Base-by-base conservation (phyloP, 2,329 filamentous ascomycete species). In the Fusarium subglutinans region DNA sequence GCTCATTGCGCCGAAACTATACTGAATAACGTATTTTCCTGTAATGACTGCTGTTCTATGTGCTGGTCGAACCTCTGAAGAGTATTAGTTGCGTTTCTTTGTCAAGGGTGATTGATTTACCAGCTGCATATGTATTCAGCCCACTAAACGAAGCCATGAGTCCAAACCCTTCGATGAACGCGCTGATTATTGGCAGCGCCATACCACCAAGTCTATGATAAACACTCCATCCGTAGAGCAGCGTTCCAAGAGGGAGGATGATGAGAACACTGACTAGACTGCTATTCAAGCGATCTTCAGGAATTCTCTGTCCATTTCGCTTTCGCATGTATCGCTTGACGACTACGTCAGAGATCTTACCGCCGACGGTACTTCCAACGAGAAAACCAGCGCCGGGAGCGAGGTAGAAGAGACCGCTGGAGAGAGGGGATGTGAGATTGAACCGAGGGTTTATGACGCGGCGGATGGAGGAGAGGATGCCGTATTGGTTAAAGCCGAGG, bases 401-500 rank as follows among this genome's bases (percentile, higher is more conserved):
- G 30, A 93, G 88, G 80, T 92, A 93, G 81, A 93, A 92, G 1
- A 93, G 84, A 4, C 90, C 90, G 4, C 88, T 88, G 73, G 91
- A 87, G 8, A 93, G 84, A 0, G 91, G 90, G 0, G 86, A 86
- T 0, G 87, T 87, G 17, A 93, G 85, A 58, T 90, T 79, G 83
- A 93, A 93, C n/a, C 91, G 89, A 3, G 91, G 91, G 73, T 93
- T 93, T 24, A 93, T 83, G 5, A 93, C 87, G 72, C 91, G 91
- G 22, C 91, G 88, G 51, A 93, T 91, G 0, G 88, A 88, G 0
- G 89, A 91, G 5, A 91, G 83, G 0, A 91, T 82, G 4, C 84
- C 86, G 78, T 92, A 92, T 41, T 81, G 80, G 53, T 79, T 79
- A 54, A 77, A 79, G 3, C 68, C 69, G 18, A 76, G 41, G 20